Evolutionary conservation across 2,329 filamentous ascomycete species (phyloP).

Genomic region (Endoconidiophora laricicola): DNA sequence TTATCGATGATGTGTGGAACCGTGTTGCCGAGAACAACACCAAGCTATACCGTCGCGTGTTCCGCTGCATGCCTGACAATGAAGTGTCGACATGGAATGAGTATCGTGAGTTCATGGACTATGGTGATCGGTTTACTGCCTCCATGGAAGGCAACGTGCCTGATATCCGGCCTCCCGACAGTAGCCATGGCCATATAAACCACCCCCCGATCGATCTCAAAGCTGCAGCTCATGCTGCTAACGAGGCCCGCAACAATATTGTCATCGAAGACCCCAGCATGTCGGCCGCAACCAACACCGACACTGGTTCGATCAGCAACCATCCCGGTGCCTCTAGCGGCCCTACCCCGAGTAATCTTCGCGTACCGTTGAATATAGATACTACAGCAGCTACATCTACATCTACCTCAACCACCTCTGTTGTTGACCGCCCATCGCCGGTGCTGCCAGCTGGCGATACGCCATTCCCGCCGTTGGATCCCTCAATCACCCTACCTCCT

Average conservation of each 20-base stretch:
- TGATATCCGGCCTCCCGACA: constrained; percentile 25
- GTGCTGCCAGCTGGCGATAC: constrained; percentile 26
- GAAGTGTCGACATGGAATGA: constrained; percentile 87
- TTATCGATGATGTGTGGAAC: constrained; percentile 80
- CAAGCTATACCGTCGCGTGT: constrained; percentile 80
- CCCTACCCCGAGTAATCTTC: constrained; percentile 1
- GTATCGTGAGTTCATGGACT: constrained; percentile 70
- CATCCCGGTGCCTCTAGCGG: not conserved
- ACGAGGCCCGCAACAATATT: constrained; percentile 18
- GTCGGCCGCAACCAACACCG: not conserved
- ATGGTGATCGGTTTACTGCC: constrained; percentile 60
- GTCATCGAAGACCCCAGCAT: constrained; percentile 3
- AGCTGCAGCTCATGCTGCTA: constrained; percentile 16
- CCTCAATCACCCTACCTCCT: constrained; percentile 14
- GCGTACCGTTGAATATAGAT: constrained; percentile 17
- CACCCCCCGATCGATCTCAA: constrained; percentile 15
- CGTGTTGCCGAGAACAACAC: constrained; percentile 86
- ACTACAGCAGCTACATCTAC: constrained; percentile 15
- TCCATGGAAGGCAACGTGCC: constrained; percentile 38
- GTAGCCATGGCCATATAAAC: constrained; percentile 18
- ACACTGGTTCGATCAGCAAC: constrained; percentile 1
- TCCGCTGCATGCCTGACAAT: constrained; percentile 92
- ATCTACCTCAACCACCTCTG: not conserved
- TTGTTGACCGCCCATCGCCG: constrained; percentile 24
- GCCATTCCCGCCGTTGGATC: constrained; percentile 33